Percentiles rank a stretch among this genome's conserved stretches.
These are phyloP conservation scores for Aureobasidium sp. DNA, from an alignment of 2,329 filamentous ascomycete species.

Conservation along the genomic window DNA sequence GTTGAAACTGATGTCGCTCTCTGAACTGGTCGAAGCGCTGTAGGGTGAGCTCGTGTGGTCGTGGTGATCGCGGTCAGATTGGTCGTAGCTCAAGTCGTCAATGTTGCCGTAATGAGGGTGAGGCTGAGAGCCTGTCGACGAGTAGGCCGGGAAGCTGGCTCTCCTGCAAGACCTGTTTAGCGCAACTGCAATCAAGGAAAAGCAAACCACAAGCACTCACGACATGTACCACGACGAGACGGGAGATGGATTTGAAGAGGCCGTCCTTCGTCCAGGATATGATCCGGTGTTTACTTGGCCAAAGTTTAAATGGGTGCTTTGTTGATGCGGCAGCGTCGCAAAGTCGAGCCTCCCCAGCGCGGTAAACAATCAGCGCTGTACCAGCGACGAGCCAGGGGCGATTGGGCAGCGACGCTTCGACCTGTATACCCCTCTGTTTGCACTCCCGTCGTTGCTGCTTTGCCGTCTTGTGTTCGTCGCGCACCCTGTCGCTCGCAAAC, in stretches of 20 bases:
- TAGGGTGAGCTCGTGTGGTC: background rate
- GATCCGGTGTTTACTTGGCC: background rate
- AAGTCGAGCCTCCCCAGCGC: background rate
- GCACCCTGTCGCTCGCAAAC: background rate
- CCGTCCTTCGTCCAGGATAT: background rate
- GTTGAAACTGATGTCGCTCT: conserved; percentile 38
- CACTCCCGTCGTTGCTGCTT: background rate
- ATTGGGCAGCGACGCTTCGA: conserved; percentile 9
- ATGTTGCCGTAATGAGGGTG: background rate
- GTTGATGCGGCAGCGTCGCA: background rate
- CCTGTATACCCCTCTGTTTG: conserved; percentile 6
- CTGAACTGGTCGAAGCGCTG: background rate
- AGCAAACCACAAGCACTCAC: conserved; percentile 7
- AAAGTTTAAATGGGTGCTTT: background rate
- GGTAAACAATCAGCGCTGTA: background rate
- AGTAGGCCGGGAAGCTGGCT: conserved; percentile 1
- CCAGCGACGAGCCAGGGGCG: background rate
- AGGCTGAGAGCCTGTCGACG: conserved; percentile 14
- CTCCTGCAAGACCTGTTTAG: conserved; percentile 2
- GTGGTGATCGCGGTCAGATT: background rate
- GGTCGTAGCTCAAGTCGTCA: background rate
- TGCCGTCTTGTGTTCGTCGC: background rate
- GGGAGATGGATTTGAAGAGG: background rate
- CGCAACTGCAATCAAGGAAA: background rate
- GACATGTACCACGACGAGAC: conserved; percentile 13